These are phyloP conservation scores for Hygrocybe coccinea DNA, from an alignment of 768 basidiomycete species.

Conservation along the genomic window DNA sequence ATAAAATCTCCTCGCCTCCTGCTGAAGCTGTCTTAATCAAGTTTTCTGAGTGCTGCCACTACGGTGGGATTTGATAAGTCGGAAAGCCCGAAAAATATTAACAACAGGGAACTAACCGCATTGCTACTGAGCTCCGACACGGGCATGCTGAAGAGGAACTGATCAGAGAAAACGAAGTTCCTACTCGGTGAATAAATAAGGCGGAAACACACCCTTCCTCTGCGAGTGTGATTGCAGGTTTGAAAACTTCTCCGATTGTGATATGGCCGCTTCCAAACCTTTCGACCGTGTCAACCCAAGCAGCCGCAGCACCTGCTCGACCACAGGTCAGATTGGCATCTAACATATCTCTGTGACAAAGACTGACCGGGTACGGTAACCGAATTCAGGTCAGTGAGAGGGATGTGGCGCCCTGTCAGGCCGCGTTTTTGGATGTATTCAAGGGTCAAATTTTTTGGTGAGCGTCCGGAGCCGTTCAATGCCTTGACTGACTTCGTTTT, in stretches of 20 bases:
- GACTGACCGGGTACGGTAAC: constrained; percentile 77
- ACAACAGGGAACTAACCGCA: constrained; percentile 35
- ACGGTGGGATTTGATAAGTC: not conserved
- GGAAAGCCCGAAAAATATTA: not conserved
- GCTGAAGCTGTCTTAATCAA: constrained; percentile 81
- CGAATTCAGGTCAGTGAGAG: constrained; percentile 77
- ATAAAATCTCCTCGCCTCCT: constrained; percentile 79
- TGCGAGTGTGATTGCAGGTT: constrained; percentile 85
- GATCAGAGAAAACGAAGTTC: not conserved
- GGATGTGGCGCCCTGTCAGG: constrained; percentile 62
- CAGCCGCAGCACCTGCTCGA: constrained; percentile 75
- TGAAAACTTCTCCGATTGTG: constrained; percentile 63
- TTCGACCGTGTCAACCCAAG: constrained; percentile 89
- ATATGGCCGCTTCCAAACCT: constrained; percentile 73
- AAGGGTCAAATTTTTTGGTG: constrained; percentile 74
- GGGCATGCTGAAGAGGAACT: constrained; percentile 53
- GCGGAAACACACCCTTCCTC: constrained; percentile 70
- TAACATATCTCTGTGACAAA: not conserved
- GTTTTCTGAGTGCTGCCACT: constrained; percentile 60
- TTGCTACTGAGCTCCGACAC: constrained; percentile 77
- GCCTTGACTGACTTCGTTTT: constrained; percentile 77
- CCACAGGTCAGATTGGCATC: constrained; percentile 1
- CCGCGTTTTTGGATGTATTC: constrained; percentile 70
- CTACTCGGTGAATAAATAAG: not conserved
- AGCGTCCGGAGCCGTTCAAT: constrained; percentile 87